Evolutionary conservation across 2,329 filamentous ascomycete genomes (phyloP), one percentile per base, ranked within the genome.

Genomic region (Botrytis fabae): DNA sequence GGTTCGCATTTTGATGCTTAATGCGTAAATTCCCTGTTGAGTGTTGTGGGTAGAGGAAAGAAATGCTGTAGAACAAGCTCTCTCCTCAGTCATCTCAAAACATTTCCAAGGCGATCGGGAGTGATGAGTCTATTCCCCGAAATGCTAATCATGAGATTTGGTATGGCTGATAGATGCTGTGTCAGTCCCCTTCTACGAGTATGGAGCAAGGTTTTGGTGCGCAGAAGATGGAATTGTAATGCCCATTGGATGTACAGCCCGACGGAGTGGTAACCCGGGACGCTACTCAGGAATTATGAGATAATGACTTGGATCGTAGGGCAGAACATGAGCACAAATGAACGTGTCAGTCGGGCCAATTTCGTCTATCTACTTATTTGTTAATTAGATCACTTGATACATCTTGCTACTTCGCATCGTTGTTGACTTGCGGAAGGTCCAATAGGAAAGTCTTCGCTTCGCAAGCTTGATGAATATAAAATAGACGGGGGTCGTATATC

Each of bases 251-350:
- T 69, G 38, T 69, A 69, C 65, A 57, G 65, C 38, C 48, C 65
- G 51, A 57, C 28, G 65, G 65, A 69, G 51, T 69, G 65, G 65
- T 69, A 69, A 69, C 48, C 48, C 48, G 25, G 65, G 65, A 69
- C n/a, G 38, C 63, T 42, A 69, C 48, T 28, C n/a, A 69, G 48
- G 65, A 57, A 42, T 57, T 42, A 20, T 32, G 32, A 65, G 12
- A 48, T 51, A 38, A 48, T 48, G 63, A 65, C 32, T 38, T 25
- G 28, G 46, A 65, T 48, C 25, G 22, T 54, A 68, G 25, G 64
- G 64, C 25, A 68, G 46, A n/a, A 10, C 48, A n/a, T 40, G 32
- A 68, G 64, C 22, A 44, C 44, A 46, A 42, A 46, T 20, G 57
- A 22, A 32, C 4, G 12, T 62, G 16, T n/a, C 22, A 66, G 14